Evolutionary conservation across 2,329 filamentous ascomycete genomes (phyloP).

Genomic region (Cladophialophora immunda): DNA sequence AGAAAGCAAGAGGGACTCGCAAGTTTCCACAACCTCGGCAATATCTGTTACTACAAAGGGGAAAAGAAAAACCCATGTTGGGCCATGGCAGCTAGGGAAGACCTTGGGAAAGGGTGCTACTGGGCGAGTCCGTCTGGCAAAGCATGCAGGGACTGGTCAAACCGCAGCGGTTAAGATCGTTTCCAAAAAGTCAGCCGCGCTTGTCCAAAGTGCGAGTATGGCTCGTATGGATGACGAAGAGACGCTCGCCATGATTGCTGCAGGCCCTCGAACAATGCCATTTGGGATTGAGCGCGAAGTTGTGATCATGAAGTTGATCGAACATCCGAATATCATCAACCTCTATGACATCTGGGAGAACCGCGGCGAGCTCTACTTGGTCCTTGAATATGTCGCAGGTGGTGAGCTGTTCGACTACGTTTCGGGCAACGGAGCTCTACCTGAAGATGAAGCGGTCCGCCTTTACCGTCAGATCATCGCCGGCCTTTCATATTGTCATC

Average conservation of each 20-base stretch:
- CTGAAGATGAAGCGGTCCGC: conserved; percentile 80
- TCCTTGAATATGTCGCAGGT: conserved; percentile 88
- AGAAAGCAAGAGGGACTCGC: conserved; percentile 58
- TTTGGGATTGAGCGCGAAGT: conserved; percentile 93
- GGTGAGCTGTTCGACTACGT: conserved; percentile 90
- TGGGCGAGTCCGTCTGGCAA: conserved; percentile 84
- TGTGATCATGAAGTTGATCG: conserved; percentile 94
- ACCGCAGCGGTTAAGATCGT: conserved; percentile 95
- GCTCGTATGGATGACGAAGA: conserved; percentile 80
- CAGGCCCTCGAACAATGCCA: conserved; percentile 76
- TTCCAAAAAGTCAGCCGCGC: conserved; percentile 79
- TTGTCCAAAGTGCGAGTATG: conserved; percentile 85
- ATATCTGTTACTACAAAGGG: conserved; percentile 55
- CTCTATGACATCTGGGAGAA: conserved; percentile 99
- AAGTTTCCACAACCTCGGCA: conserved; percentile 32
- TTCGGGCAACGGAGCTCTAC: conserved; percentile 73
- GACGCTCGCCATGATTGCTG: conserved; percentile 62
- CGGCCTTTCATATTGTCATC: conserved; percentile 90
- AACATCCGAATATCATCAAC: conserved; percentile 93
- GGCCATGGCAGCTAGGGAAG: conserved; percentile 91
- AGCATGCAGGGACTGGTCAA: conserved; percentile 80
- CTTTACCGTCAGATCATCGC: conserved; percentile 95
- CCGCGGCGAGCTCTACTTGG: conserved; percentile 92
- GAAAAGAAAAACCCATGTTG: conserved; percentile 76
- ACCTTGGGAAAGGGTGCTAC: conserved; percentile 91